These are phyloP conservation scores for Trichomonas vaginalis DNA, from an alignment of 208 protist genomes.

Conservation along the genomic window DNA sequence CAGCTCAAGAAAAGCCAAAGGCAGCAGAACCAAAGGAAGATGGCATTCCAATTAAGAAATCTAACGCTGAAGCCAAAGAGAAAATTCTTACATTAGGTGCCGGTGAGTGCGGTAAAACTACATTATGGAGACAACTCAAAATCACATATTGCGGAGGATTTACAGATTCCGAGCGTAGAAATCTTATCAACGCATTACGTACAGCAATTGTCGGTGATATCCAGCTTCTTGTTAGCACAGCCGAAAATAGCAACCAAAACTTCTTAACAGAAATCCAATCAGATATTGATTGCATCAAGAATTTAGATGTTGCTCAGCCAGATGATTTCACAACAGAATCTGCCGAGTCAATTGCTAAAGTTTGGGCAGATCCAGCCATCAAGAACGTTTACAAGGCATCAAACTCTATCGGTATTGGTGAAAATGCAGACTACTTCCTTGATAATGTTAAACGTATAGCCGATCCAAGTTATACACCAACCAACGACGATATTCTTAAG, in stretches of 20 bases:
- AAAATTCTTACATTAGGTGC: not conserved
- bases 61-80: not conserved
- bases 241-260: not conserved
- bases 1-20: not conserved
- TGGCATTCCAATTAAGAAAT: not conserved
- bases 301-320: not conserved
- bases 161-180: not conserved
- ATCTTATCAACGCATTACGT: not conserved
- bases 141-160: slow-evolving; percentile 17
- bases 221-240: not conserved
- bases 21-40: not conserved
- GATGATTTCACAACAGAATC: not conserved
- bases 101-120: slow-evolving; percentile 23
- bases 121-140: slow-evolving; percentile 2
- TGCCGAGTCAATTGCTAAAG: not conserved
- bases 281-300: not conserved
- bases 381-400: not conserved
- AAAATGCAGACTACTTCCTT: slow-evolving; percentile 19
- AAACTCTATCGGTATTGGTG: not conserved
- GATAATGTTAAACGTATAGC: slow-evolving; percentile 9
- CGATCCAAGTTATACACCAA: not conserved
- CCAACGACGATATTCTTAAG: slow-evolving; percentile 21
- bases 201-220: not conserved
- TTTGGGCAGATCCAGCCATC: slow-evolving; percentile 15
- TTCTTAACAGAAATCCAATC: not conserved